Base-by-base conservation (phyloP, 2,329 filamentous ascomycete genomes). In the Aureobasidium namibiae region DNA sequence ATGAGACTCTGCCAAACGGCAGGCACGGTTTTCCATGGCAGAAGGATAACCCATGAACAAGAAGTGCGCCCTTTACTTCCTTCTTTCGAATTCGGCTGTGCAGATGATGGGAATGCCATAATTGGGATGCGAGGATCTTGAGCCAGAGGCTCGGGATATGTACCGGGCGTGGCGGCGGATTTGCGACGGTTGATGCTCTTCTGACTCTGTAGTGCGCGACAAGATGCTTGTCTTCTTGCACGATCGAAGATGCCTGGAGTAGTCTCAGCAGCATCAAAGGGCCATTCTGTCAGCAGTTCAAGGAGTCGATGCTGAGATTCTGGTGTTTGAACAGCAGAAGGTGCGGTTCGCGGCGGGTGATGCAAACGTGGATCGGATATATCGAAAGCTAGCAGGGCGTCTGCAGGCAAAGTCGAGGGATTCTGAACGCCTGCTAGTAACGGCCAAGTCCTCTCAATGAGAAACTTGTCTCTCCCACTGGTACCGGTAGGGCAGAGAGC, bases 1-100 rank as follows among this genome's bases (percentile, higher is more conserved):
- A 95, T 87, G 14, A 97, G 74, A 48, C 84, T 85, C 66, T 92
- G 87, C 94, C 94, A 99, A 33, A 96, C 78, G 0, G 90, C 84
- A 36, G 84, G 78, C 36, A 97, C 87, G 66, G 89, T 96, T 69
- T 89, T 91, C 90, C 92, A 96, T 0, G 94, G 94, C 3, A 94
- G 80, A 24, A 97, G 78, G 1, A 97, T 70, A 0, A 86, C 94
- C 90, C 91, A 97, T 0, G 80, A 85, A 0, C 87, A 87, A n/a
- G 50, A 26, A 4, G 38, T 11, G 3, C 83, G 80, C 11, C 82
- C 83, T 34, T 33, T 46, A 14, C 23, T 50, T 1, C 41, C 26
- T 33, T 46, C 21, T 14, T 16, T 41, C 10, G 42, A 33, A 2
- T 54, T 54, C 1, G 86, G 79, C 9, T 31, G 42, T 4, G 36